A percentile compares a stretch with the other conserved stretches of the same genome.
Conservation (phyloP, 164 flowering plant species). For the Piper betle region DNA sequence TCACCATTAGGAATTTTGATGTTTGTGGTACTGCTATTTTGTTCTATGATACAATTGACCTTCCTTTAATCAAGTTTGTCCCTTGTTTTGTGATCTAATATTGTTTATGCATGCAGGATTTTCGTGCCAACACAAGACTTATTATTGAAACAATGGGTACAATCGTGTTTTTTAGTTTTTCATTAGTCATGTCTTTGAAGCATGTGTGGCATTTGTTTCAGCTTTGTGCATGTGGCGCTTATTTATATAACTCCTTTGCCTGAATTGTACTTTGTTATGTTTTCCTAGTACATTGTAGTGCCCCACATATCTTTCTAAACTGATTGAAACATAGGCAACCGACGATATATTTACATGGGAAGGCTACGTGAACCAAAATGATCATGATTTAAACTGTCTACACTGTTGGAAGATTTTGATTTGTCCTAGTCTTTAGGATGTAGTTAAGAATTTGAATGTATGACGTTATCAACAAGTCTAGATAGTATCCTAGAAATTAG, state of each 20-base stretch:
- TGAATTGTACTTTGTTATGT: neutral
- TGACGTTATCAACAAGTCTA: too few relatives aligned
- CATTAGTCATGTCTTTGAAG: neutral
- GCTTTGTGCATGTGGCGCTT: neutral
- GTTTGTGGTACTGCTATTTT: slow-evolving; percentile 38
- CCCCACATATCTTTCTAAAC: neutral
- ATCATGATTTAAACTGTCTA: neutral
- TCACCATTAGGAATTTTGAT: slow-evolving; percentile 48
- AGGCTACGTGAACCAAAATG: neutral
- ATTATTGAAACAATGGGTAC: slow-evolving; percentile 51
- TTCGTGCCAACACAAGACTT: slow-evolving; percentile 23
- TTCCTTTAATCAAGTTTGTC: neutral
- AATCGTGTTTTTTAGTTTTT: neutral
- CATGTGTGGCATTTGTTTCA: neutral
- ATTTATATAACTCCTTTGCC: neutral
- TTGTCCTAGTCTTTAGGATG: too few relatives aligned
- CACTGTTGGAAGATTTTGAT: neutral
- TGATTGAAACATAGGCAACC: neutral
- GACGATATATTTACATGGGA: neutral
- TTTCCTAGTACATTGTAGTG: neutral
- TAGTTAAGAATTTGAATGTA: too few relatives aligned
- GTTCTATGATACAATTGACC: neutral
- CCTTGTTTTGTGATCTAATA: neutral
- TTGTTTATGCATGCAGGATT: slow-evolving; percentile 20
- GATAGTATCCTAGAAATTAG: too few relatives aligned